Percentiles rank a stretch among this genome's conserved stretches.
phyloP scores from a whole-genome alignment of 2,329 filamentous ascomycete genomes.

The Helotiales sp. region DNA sequence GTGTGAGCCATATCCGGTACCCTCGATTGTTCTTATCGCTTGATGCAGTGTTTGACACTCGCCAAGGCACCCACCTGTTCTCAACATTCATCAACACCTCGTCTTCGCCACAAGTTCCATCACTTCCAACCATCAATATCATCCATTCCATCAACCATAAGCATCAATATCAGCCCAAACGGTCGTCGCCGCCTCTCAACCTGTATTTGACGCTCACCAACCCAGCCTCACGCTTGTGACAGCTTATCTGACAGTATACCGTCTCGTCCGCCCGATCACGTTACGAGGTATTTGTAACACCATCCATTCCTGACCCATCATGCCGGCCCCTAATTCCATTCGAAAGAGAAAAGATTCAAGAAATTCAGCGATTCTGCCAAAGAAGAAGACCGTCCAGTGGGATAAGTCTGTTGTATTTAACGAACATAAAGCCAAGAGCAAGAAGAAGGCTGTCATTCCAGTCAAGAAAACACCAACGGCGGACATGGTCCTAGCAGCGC shows the following conservation, averaged over 20 bases:
- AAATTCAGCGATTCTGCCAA: neutral
- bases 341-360: too few species aligned
- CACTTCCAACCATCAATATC: slow-evolving; percentile 17
- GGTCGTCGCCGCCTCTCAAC: neutral
- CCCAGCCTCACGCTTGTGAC: slow-evolving; percentile 3
- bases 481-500: neutral
- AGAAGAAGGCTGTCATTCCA: neutral
- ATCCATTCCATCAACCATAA: slow-evolving; percentile 17
- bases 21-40: slow-evolving; percentile 33
- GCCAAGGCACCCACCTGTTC: slow-evolving; percentile 27
- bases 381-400: slow-evolving; percentile 18
- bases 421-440: slow-evolving; percentile 5
- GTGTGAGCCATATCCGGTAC: slow-evolving; percentile 32
- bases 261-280: neutral
- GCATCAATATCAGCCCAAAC: slow-evolving; percentile 9
- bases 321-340: slow-evolving; percentile 1
- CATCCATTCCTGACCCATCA: neutral
- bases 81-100: slow-evolving; percentile 26
- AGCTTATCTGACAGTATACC: neutral
- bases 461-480: neutral
- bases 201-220: neutral
- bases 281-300: neutral
- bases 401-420: slow-evolving; percentile 8
- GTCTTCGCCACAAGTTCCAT: slow-evolving; percentile 21
- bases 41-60: slow-evolving; percentile 20